phyloP scores from a whole-genome alignment of 2,329 filamentous ascomycete species.

The Colletotrichum scovillei region DNA sequence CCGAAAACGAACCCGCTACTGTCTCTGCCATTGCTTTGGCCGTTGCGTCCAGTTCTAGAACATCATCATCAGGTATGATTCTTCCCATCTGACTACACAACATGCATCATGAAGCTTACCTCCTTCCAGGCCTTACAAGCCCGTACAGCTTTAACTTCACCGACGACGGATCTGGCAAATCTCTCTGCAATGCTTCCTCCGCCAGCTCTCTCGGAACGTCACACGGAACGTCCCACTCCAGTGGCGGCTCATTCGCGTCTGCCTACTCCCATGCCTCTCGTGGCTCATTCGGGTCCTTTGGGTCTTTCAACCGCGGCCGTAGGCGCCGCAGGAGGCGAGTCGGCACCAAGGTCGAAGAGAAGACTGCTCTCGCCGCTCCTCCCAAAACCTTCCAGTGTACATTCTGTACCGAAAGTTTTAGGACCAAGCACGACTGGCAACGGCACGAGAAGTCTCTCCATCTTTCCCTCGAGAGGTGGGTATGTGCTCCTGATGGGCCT shows the following conservation, averaged over 20 bases:
- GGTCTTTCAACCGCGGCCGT: slow-evolving; percentile 57
- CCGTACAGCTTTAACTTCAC: slow-evolving; percentile 68
- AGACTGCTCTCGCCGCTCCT: slow-evolving; percentile 51
- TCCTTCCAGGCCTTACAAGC: slow-evolving; percentile 61
- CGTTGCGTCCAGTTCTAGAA: slow-evolving; percentile 62
- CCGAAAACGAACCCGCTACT: slow-evolving; percentile 70
- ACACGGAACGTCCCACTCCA: slow-evolving; percentile 70
- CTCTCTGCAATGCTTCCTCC: slow-evolving; percentile 69
- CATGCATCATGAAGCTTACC: slow-evolving; percentile 14
- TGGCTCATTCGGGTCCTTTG: slow-evolving; percentile 65
- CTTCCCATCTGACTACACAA: background rate
- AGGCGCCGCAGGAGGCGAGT: slow-evolving; percentile 62
- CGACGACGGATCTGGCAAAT: slow-evolving; percentile 70
- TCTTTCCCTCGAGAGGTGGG: slow-evolving; percentile 73
- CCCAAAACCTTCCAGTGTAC: slow-evolving; percentile 74
- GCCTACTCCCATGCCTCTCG: slow-evolving; percentile 69
- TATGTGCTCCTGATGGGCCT: slow-evolving; percentile 69
- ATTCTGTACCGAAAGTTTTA: slow-evolving; percentile 76
- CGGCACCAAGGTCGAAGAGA: slow-evolving; percentile 51
- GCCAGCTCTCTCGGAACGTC: slow-evolving; percentile 71
- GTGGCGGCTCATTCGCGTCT: slow-evolving; percentile 67
- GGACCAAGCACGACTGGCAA: slow-evolving; percentile 77
- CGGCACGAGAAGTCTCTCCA: slow-evolving; percentile 77
- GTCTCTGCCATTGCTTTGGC: slow-evolving; percentile 69
- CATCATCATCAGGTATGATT: slow-evolving; percentile 50